Evolutionary conservation across 306 rosid genomes (phyloP).

Genomic region (Citrullus mucosospermus): DNA sequence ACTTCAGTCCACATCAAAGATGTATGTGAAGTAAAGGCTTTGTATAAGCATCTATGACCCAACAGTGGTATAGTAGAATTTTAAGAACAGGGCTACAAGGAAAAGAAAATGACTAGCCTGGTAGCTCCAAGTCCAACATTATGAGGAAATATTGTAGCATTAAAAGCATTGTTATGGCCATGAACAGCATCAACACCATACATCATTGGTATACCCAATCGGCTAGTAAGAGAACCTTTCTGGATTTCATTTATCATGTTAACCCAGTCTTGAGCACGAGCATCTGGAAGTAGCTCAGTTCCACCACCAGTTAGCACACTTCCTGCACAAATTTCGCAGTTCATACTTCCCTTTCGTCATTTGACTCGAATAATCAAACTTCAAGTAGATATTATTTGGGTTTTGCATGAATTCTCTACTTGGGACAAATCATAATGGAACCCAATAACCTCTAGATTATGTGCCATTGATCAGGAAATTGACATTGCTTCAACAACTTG

Average conservation of each 20-base stretch:
- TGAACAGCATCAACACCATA: conserved; percentile 94
- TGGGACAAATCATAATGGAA: background rate
- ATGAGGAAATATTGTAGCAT: conserved; percentile 91
- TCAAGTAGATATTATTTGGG: background rate
- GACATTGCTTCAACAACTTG: no score
- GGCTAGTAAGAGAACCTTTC: conserved; percentile 61
- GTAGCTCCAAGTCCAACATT: conserved; percentile 89
- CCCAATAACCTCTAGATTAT: background rate
- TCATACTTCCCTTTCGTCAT: background rate
- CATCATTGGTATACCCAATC: conserved; percentile 87
- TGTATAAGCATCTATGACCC: background rate
- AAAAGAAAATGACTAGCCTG: conserved; percentile 42
- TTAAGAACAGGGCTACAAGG: background rate
- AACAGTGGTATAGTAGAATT: background rate
- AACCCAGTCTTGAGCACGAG: conserved; percentile 76
- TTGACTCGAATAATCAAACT: background rate
- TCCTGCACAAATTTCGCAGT: conserved; percentile 32
- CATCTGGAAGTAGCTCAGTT: conserved; percentile 71
- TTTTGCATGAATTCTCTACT: background rate
- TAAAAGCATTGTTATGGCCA: conserved; percentile 84
- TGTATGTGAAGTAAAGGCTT: background rate
- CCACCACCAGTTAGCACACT: conserved; percentile 96
- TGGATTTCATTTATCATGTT: conserved; percentile 78
- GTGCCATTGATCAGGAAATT: background rate
- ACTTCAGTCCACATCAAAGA: background rate